Evolutionary conservation across 2,329 filamentous ascomycete species (phyloP).

Genomic region (Cytospora piceicola): DNA sequence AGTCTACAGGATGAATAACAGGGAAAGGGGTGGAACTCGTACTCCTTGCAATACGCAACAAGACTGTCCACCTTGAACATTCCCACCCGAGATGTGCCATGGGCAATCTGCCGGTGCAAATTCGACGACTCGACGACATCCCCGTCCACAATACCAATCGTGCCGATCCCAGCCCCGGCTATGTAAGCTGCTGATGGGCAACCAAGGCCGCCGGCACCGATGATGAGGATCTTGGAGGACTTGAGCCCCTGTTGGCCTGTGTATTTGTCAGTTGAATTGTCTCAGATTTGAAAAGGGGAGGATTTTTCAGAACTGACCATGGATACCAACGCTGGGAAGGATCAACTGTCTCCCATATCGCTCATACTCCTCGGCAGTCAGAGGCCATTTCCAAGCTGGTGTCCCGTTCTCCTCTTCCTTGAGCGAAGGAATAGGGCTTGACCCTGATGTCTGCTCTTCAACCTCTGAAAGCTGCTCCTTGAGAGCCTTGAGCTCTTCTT

Average conservation of each 20-base stretch:
- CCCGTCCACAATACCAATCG: conserved; percentile 81
- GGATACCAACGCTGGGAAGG: conserved; percentile 76
- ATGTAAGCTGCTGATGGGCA: conserved; percentile 94
- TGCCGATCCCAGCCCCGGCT: conserved; percentile 84
- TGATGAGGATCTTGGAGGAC: conserved; percentile 71
- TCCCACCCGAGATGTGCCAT: conserved; percentile 71
- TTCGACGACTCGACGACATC: conserved; percentile 90
- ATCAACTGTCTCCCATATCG: conserved; percentile 92
- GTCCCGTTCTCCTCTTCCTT: conserved; percentile 12
- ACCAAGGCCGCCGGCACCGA: conserved; percentile 87
- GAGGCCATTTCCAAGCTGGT: conserved; percentile 63
- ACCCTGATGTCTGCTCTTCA: conserved; percentile 36
- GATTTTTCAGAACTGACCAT: conserved; percentile 53
- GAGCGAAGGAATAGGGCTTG: too few species aligned
- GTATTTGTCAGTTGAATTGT: neutral
- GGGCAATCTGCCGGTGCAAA: conserved; percentile 87
- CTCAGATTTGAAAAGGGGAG: neutral
- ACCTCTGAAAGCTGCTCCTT: conserved; percentile 49
- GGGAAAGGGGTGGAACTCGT: conserved; percentile 15
- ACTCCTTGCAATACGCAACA: conserved; percentile 61
- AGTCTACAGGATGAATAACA: neutral
- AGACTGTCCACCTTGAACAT: conserved; percentile 82
- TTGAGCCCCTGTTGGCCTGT: conserved; percentile 77
- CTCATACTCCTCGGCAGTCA: conserved; percentile 74
- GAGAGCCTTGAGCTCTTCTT: conserved; percentile 52